These are phyloP conservation scores for Talaromyces sp. DNA, from an alignment of 2,329 filamentous ascomycete species.

Conservation along the genomic window DNA sequence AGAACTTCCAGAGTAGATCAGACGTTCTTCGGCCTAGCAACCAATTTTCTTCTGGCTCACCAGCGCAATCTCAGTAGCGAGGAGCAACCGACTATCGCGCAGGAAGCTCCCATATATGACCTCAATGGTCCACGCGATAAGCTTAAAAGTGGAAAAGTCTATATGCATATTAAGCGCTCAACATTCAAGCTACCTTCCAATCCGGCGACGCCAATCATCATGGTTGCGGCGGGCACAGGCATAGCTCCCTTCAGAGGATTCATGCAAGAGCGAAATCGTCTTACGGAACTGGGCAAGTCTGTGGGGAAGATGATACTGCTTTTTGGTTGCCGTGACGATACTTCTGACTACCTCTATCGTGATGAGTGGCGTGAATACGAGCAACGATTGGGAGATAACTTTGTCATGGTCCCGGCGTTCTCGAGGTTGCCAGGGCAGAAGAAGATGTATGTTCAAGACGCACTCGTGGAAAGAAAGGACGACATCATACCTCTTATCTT, in stretches of 20 bases:
- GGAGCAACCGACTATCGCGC: background rate
- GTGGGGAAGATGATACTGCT: conserved; percentile 3
- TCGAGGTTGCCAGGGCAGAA: background rate
- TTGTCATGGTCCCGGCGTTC: background rate
- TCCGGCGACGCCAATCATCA: background rate
- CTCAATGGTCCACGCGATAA: conserved; percentile 1
- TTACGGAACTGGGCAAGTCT: background rate
- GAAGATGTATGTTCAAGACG: conserved; percentile 8
- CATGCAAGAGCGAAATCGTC: background rate
- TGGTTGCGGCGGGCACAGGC: conserved; percentile 13
- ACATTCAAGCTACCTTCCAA: conserved; percentile 22
- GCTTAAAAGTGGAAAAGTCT: conserved; percentile 16
- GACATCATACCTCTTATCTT: background rate
- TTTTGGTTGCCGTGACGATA: conserved; percentile 2
- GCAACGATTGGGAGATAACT: background rate
- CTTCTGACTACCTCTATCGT: conserved; percentile 9
- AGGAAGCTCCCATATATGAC: background rate
- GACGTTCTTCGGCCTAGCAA: conserved; percentile 8
- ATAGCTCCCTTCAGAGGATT: conserved; percentile 11
- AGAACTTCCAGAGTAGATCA: background rate
- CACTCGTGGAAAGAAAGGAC: background rate
- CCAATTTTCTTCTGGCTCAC: conserved; percentile 16
- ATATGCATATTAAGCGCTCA: conserved; percentile 6
- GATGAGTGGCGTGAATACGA: background rate
- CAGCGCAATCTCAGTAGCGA: background rate